Evolutionary conservation across 345 rosid genomes (phyloP), one percentile per base, ranked within the genome.

Genomic region (Camelina laxa): DNA sequence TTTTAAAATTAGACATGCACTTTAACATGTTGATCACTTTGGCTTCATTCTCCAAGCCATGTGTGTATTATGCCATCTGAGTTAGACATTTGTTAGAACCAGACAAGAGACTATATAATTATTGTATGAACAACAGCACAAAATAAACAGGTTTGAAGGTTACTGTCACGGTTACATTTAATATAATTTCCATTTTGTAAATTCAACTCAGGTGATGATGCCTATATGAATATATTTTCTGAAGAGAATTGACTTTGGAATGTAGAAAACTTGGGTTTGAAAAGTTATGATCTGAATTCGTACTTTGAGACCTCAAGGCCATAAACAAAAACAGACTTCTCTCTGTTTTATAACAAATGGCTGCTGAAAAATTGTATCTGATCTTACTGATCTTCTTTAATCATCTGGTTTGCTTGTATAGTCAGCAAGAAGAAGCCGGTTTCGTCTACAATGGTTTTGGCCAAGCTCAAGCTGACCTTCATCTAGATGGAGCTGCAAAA

Each of bases 381-480:
- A 22, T 66, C 42, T 16, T 67, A 5, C 8, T 75, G 15, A 19
- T 61, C 74, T 72, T 73, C 49, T 49, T 8, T 38, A 15, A 58
- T 10, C 68, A 69, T 21, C 31, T 78, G 36, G 62, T 71, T 63
- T 70, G 12, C 38, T 33, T 77, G 31, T 66, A 20, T 11, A 17
- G 78, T 74, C 60, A 66, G 38, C 68, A 60, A 79, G 75, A 60
- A 31, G 42, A 16, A 27, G 54, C 36, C 27, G 72, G 77, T 20
- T 85, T 87, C 76, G 57, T 70, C 69, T 88, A 65, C 79, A 48
- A 82, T 33, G 82, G 80, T 41, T 85, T 86, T 79, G 11, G 2
- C 4, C 79, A 63, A 65, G 68, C 82, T 11, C 79, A 80, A 49
- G 65, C 80, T 33, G 50, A 66, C 66, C 51, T 20, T 50, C 68